Percentiles rank a stretch among this genome's conserved stretches.
phyloP scores from a whole-genome alignment of 768 basidiomycete species.

The Boletus reticuloceps region DNA sequence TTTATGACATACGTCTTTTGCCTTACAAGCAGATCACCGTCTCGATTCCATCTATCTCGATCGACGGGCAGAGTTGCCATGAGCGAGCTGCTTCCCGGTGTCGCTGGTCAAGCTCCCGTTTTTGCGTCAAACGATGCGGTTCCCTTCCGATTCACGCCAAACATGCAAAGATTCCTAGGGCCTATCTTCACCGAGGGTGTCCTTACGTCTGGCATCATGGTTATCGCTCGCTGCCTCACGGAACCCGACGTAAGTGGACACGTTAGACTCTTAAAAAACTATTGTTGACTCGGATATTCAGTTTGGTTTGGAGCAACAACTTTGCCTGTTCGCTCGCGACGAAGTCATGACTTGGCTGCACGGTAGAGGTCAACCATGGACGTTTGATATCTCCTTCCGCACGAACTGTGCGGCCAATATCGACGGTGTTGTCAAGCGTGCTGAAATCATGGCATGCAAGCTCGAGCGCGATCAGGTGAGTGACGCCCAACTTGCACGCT shows the following conservation, averaged over 20 bases:
- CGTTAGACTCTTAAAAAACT: neutral
- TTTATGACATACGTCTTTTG: slow-evolving; percentile 92
- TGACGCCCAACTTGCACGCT: neutral
- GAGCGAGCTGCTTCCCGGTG: slow-evolving; percentile 86
- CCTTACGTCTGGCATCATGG: slow-evolving; percentile 82
- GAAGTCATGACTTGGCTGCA: slow-evolving; percentile 82
- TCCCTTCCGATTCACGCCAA: slow-evolving; percentile 96
- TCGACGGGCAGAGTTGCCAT: slow-evolving; percentile 87
- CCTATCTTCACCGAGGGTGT: slow-evolving; percentile 88
- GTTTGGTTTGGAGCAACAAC: slow-evolving; percentile 91
- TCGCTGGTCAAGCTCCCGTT: slow-evolving; percentile 47
- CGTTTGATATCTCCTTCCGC: slow-evolving; percentile 58
- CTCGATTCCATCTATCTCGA: slow-evolving; percentile 86
- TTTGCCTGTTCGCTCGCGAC: slow-evolving; percentile 89
- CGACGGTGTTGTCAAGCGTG: slow-evolving; percentile 74
- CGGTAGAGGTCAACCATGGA: slow-evolving; percentile 53
- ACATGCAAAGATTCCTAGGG: slow-evolving; percentile 91
- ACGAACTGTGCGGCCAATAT: slow-evolving; percentile 56
- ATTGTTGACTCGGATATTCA: slow-evolving; percentile 28
- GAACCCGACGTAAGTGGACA: slow-evolving; percentile 74
- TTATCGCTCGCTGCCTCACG: slow-evolving; percentile 86
- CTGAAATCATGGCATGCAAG: slow-evolving; percentile 84
- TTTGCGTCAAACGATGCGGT: slow-evolving; percentile 84
- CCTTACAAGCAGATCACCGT: slow-evolving; percentile 78
- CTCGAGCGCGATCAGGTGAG: slow-evolving; percentile 77